Evolutionary conservation across 139 green algal genomes (phyloP).

Genomic region (Chlorella sp.): DNA sequence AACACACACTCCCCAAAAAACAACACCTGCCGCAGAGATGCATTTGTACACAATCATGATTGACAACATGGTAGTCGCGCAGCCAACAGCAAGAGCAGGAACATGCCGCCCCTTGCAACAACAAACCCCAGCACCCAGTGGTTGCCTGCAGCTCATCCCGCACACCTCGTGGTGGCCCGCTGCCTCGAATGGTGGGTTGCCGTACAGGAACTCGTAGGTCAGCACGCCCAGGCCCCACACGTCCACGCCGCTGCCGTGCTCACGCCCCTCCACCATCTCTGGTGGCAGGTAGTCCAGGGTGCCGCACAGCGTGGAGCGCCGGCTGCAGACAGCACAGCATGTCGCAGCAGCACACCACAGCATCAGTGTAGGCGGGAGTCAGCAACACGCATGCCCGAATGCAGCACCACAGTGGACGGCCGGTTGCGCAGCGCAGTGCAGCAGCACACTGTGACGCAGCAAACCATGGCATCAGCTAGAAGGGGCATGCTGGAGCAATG

Average conservation of each 20-base stretch:
- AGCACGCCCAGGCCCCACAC: conserved; percentile 95
- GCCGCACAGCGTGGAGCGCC: conserved; percentile 94
- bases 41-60: no score
- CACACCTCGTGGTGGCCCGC: conserved; percentile 60
- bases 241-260: conserved; percentile 71
- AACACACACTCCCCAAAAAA: no score
- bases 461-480: conserved; percentile 24
- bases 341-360: no score
- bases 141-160: neutral
- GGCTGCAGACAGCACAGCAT: no score
- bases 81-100: no score
- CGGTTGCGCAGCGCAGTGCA: no score
- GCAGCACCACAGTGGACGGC: no score
- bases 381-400: no score
- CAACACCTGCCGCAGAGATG: no score
- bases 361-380: no score
- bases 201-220: conserved; percentile 94
- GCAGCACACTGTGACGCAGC: no score
- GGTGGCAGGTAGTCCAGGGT: conserved; percentile 98
- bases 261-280: conserved; percentile 87
- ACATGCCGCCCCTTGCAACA: neutral
- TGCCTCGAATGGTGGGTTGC: conserved; percentile 89
- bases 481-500: neutral
- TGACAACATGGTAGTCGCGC: no score
- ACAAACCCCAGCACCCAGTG: neutral